Evolutionary conservation across 352 stramenopile genomes (phyloP).

Genomic region (Globisporangium ultimum): DNA sequence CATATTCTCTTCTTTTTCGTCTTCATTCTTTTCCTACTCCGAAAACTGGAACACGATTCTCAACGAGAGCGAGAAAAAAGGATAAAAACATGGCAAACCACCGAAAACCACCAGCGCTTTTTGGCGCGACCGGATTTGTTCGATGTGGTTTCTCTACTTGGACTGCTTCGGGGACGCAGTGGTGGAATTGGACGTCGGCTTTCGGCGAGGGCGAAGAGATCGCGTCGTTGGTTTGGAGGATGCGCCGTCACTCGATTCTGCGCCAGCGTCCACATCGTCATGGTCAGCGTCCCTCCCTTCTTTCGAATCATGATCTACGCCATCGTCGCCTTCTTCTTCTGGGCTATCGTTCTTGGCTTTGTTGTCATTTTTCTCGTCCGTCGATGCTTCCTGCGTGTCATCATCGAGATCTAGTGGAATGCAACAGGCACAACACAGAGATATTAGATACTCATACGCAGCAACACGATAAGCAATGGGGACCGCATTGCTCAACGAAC

Average conservation of each 20-base stretch:
- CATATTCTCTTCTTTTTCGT: background rate
- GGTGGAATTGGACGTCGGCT: constrained; percentile 25
- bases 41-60: constrained; percentile 4
- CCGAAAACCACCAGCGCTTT: background rate
- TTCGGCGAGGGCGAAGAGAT: constrained; percentile 56
- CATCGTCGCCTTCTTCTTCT: constrained; percentile 23
- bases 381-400: constrained; percentile 18
- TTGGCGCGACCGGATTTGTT: no score
- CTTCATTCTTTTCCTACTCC: constrained; percentile 6
- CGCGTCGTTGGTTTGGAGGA: constrained; percentile 30
- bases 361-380: constrained; percentile 13
- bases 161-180: constrained; percentile 22
- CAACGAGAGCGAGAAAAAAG: constrained; percentile 7
- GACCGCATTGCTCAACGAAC: constrained; percentile 22
- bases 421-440: no score
- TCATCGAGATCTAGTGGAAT: constrained; percentile 13
- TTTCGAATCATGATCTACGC: constrained; percentile 20
- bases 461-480: no score
- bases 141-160: constrained; percentile 30
- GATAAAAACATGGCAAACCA: constrained; percentile 22
- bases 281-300: constrained; percentile 23
- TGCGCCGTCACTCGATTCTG: constrained; percentile 48
- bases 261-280: constrained; percentile 39
- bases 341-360: constrained; percentile 13
- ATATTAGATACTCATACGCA: no score